phyloP scores from a whole-genome alignment of 2,329 filamentous ascomycete species.

The Endocalyx cinctus region DNA sequence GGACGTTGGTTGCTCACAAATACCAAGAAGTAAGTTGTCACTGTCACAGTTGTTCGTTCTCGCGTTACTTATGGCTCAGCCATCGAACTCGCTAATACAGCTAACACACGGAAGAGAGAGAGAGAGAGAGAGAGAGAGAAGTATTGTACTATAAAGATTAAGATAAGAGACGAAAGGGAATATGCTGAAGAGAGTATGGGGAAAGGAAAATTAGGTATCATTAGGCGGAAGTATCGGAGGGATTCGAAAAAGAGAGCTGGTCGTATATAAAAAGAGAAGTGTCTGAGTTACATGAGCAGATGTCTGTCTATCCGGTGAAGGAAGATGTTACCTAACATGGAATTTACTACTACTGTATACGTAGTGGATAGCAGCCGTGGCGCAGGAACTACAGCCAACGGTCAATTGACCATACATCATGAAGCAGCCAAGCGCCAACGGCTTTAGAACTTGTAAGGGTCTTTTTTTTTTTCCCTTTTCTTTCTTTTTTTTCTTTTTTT shows the following conservation, averaged over 20 bases:
- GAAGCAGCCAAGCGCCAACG: conserved; percentile 23
- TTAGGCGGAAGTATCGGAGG: conserved; percentile 19
- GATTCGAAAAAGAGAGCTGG: conserved; percentile 15
- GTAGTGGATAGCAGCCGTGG: conserved; percentile 24
- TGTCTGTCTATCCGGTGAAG: too few species aligned
- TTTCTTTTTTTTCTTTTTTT: too few species aligned
- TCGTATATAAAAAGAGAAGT: conserved; percentile 10
- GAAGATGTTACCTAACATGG: conserved; percentile 18
- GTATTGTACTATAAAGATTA: conserved; percentile 4
- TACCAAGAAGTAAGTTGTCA: too few species aligned
- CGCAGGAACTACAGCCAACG: conserved; percentile 29
- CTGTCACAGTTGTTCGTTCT: too few species aligned
- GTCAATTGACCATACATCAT: conserved; percentile 18
- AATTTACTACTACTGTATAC: conserved; percentile 16
- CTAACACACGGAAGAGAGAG: background rate
- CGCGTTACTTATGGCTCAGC: too few species aligned
- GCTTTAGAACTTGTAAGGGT: conserved; percentile 9
- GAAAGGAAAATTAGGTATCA: conserved; percentile 14
- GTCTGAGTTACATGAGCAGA: too few species aligned
- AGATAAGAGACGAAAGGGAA: conserved; percentile 8
- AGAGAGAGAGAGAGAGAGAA: conserved; percentile 7
- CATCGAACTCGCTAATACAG: background rate
- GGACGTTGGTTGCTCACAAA: too few species aligned
- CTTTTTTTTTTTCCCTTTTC: conserved; percentile 18
- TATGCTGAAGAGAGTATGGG: too few species aligned